Evolutionary conservation across 306 rosid species (phyloP).

Genomic region (Cucurbita moschata): DNA sequence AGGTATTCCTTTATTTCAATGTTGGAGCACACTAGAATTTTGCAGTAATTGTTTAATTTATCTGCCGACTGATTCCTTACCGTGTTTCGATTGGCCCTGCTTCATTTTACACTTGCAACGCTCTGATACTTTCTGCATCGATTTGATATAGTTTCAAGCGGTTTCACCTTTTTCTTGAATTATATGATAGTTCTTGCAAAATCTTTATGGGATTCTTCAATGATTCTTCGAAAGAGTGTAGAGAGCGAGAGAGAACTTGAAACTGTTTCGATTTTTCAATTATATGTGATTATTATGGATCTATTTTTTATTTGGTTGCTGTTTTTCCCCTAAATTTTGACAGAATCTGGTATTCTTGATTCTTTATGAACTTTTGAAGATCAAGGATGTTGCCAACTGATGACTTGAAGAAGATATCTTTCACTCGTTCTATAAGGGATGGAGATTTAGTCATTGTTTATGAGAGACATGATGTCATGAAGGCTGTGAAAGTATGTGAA

Average conservation of each 20-base stretch:
- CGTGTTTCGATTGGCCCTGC: no score
- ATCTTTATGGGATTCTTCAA: neutral
- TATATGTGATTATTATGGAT: neutral
- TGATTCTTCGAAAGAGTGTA: neutral
- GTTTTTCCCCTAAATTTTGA: neutral
- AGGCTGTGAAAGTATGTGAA: conserved; percentile 50
- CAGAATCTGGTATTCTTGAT: neutral
- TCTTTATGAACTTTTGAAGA: neutral
- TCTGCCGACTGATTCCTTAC: no score
- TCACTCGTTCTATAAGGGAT: conserved; percentile 29
- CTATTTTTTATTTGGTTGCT: neutral
- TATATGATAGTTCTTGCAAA: no score
- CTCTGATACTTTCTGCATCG: no score
- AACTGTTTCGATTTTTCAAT: neutral
- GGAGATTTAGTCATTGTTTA: conserved; percentile 74
- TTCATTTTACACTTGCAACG: no score
- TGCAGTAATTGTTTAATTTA: neutral
- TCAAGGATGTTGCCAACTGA: conserved; percentile 43
- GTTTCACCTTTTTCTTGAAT: no score
- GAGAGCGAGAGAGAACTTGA: neutral
- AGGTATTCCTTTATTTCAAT: neutral
- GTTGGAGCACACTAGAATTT: neutral
- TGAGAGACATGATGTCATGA: conserved; percentile 69
- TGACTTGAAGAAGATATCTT: conserved; percentile 41
- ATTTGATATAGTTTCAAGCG: no score